These are phyloP conservation scores for Solanum pinnatisectum DNA, from an alignment of 257 asterid genomes.

Conservation along the genomic window DNA sequence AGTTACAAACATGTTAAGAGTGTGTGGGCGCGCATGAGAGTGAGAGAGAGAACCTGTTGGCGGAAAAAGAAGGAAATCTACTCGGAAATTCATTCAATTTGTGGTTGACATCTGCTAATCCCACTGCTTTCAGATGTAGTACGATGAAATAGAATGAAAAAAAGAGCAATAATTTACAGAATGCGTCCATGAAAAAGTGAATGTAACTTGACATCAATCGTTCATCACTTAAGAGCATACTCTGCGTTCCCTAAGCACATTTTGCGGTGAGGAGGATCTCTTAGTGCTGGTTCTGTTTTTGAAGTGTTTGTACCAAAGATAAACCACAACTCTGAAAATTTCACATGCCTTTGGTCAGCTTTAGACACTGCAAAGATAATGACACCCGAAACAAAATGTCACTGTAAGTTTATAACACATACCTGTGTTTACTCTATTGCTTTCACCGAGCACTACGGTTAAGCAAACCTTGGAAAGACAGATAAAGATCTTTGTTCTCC, in stretches of 20 bases:
- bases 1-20: neutral
- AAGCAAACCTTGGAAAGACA: slow-evolving; percentile 90
- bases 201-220: neutral
- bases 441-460: slow-evolving; percentile 55
- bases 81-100: neutral
- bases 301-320: neutral
- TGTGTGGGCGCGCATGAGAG: neutral
- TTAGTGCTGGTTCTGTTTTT: neutral
- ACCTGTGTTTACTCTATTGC: neutral
- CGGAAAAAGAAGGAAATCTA: neutral
- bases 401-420: neutral
- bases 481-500: slow-evolving; percentile 80
- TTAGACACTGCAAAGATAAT: neutral
- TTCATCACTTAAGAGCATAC: neutral
- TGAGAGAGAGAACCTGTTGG: neutral
- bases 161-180: neutral
- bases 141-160: neutral
- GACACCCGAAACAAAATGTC: neutral
- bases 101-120: neutral
- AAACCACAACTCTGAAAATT: neutral
- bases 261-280: neutral
- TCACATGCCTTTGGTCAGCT: neutral
- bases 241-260: neutral
- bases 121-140: neutral
- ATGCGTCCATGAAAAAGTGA: neutral